Conservation (phyloP, 139 green algal species). For the Volvox reticuliferus region DNA sequence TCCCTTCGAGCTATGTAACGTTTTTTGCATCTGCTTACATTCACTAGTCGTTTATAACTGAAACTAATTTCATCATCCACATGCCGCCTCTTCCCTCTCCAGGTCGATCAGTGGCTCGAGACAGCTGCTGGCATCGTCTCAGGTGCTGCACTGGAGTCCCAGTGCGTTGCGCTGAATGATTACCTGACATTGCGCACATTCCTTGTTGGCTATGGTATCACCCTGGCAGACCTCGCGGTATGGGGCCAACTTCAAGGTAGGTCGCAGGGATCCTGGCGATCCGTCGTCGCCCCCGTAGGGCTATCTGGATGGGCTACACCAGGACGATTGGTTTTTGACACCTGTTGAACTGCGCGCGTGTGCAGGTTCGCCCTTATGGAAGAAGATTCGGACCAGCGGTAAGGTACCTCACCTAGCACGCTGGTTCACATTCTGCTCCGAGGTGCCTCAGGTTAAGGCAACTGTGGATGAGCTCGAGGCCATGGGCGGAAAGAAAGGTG, state of each 20-base stretch:
- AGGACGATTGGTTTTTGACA: too few species aligned
- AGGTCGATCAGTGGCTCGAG: conserved; percentile 92
- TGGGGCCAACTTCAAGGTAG: conserved; percentile 88
- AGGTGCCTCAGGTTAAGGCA: conserved; percentile 58
- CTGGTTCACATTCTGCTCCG: conserved; percentile 81
- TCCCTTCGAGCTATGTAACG: too few species aligned
- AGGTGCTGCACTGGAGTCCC: conserved; percentile 75
- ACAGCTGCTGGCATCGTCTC: conserved; percentile 68
- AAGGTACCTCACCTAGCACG: conserved; percentile 81
- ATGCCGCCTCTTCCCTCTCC: not conserved
- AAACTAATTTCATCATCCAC: not conserved
- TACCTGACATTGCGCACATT: conserved; percentile 89
- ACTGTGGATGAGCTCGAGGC: conserved; percentile 59
- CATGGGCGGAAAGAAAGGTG: conserved; percentile 47
- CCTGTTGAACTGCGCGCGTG: too few species aligned
- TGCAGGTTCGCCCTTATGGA: conserved; percentile 76
- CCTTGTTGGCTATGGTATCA: conserved; percentile 84
- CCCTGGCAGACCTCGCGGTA: conserved; percentile 87
- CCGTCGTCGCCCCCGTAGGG: too few species aligned
- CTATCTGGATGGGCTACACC: too few species aligned
- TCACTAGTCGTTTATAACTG: too few species aligned
- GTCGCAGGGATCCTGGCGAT: not conserved
- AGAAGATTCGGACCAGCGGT: conserved; percentile 70
- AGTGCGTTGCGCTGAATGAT: conserved; percentile 72
- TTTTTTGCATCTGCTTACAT: too few species aligned